Evolutionary conservation across 2,329 filamentous ascomycete genomes (phyloP).

Genomic region (Gaeumannomyces sp.): DNA sequence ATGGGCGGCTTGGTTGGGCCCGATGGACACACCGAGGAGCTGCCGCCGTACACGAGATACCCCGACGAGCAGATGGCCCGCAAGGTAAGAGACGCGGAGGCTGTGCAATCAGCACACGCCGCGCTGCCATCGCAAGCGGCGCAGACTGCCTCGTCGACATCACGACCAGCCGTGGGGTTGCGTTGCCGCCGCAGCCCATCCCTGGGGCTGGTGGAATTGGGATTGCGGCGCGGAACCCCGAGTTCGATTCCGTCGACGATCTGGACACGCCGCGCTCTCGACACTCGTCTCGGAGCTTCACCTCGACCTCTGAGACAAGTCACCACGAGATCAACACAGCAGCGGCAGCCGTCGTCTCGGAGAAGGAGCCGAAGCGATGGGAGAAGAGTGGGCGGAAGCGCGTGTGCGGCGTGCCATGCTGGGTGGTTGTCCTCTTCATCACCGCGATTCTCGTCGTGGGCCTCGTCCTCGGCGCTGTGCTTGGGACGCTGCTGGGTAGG

Average conservation of each 20-base stretch:
- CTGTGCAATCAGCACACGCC: neutral
- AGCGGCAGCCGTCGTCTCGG: conserved; percentile 31
- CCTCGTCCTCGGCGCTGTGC: conserved; percentile 50
- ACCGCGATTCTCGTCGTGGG: conserved; percentile 46
- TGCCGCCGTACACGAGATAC: conserved; percentile 88
- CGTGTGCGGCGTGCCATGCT: conserved; percentile 54
- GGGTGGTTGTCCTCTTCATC: conserved; percentile 49
- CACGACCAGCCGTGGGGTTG: neutral
- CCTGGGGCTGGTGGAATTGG: conserved; percentile 57
- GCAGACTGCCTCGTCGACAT: conserved; percentile 12
- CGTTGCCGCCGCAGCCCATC: conserved; percentile 23
- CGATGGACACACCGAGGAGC: conserved; percentile 81
- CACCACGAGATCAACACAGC: conserved; percentile 49
- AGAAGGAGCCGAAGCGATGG: conserved; percentile 49
- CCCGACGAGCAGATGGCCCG: conserved; percentile 63
- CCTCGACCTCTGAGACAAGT: conserved; percentile 39
- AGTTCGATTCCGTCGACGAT: conserved; percentile 54
- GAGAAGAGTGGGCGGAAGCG: conserved; percentile 47
- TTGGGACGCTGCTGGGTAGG: conserved; percentile 39
- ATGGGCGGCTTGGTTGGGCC: conserved; percentile 80
- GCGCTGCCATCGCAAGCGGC: neutral
- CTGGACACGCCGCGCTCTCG: conserved; percentile 44
- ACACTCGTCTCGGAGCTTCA: conserved; percentile 45
- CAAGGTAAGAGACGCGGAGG: conserved; percentile 36
- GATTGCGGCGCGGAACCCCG: conserved; percentile 54